A percentile compares a stretch with the other conserved stretches of the same genome.
phyloP scores from a whole-genome alignment of 139 green algal genomes.

The Picochlorum sp. region DNA sequence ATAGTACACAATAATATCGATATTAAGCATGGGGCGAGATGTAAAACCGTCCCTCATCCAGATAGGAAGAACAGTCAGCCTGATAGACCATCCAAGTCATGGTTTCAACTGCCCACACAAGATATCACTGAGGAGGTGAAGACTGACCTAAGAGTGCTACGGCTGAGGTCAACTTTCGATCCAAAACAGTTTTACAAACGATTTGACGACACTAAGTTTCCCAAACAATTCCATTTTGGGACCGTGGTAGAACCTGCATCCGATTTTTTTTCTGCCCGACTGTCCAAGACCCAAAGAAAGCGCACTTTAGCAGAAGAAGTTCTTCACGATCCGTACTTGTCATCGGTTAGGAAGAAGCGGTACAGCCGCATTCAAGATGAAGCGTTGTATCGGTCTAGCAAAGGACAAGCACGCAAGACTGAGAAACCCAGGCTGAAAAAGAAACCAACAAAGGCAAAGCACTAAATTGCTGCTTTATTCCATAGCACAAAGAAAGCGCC shows the following conservation, averaged over 20 bases:
- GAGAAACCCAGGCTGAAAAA: constrained; percentile 19
- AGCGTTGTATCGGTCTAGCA: constrained; percentile 9
- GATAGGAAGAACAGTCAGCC: background rate
- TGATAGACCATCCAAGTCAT: constrained; percentile 15
- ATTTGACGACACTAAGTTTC: constrained; percentile 53
- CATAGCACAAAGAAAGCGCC: no score
- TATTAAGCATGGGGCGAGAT: background rate
- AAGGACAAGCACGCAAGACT: constrained; percentile 18
- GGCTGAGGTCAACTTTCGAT: constrained; percentile 40
- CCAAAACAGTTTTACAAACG: constrained; percentile 77
- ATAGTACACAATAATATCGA: no score
- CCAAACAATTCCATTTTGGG: constrained; percentile 52
- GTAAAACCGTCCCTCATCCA: background rate
- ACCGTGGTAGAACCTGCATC: constrained; percentile 19
- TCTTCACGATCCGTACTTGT: constrained; percentile 49
- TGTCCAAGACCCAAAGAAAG: constrained; percentile 64
- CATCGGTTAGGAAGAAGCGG: constrained; percentile 30
- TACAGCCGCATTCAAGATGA: constrained; percentile 47
- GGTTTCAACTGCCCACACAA: constrained; percentile 23
- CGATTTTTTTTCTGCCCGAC: constrained; percentile 39
- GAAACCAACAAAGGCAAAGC: constrained; percentile 24
- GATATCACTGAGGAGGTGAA: constrained; percentile 29
- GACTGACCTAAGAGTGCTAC: constrained; percentile 20
- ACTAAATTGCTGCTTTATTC: constrained; percentile 11
- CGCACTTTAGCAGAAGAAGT: constrained; percentile 45